phyloP scores from a whole-genome alignment of 352 stramenopile species.

The Globisporangium polare region DNA sequence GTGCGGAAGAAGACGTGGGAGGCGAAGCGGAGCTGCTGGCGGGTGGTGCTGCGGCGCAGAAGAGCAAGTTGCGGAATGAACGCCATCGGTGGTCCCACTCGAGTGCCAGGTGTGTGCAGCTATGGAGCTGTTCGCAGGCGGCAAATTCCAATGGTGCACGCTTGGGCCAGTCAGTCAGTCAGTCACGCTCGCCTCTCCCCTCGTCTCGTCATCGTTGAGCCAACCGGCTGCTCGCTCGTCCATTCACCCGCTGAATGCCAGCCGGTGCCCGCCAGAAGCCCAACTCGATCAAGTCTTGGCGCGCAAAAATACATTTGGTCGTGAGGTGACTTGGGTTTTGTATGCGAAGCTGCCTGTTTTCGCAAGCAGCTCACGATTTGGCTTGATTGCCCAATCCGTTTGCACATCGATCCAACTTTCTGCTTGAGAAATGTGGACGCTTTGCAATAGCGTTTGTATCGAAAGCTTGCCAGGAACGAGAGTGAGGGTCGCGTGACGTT shows the following conservation, averaged over 20 bases:
- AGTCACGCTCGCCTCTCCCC: background rate
- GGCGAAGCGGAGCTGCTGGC: background rate
- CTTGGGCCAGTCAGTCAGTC: background rate
- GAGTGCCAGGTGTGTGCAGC: background rate
- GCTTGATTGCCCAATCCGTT: too few species aligned
- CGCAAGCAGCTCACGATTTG: too few species aligned
- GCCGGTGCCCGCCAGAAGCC: background rate
- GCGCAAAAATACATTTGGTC: background rate
- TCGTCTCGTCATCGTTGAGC: background rate
- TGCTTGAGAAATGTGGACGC: too few species aligned
- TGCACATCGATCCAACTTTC: too few species aligned
- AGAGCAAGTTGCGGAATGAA: slow-evolving; percentile 2
- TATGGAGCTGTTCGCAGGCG: background rate
- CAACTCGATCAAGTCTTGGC: background rate
- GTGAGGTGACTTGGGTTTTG: background rate
- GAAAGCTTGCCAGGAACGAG: background rate
- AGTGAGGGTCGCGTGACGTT: background rate
- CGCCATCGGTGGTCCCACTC: background rate
- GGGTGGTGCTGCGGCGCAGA: background rate
- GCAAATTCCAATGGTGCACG: background rate
- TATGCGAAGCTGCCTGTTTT: background rate
- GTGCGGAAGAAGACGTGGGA: slow-evolving; percentile 1
- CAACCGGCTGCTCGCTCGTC: too few species aligned
- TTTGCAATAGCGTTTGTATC: background rate
- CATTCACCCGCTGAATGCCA: background rate